phyloP scores from a whole-genome alignment of 139 green algal species.

The Closterium sp. region DNA sequence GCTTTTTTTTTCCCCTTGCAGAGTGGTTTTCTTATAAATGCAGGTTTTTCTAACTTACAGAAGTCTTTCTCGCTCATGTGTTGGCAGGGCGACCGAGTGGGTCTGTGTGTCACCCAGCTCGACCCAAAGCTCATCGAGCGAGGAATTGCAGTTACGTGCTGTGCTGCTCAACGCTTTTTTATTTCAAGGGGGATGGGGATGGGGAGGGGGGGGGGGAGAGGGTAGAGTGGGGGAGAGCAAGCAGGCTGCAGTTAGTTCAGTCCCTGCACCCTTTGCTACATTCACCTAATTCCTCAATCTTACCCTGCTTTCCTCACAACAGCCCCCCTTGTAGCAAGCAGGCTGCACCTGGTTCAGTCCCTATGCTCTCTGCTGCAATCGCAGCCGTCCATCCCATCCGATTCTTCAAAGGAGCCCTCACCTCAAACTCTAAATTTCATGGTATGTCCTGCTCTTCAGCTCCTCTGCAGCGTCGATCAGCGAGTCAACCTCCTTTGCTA shows the following conservation, averaged over 20 bases:
- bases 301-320: too few species aligned
- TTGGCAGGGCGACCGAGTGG: slow-evolving; percentile 75
- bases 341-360: background rate
- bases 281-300: too few species aligned
- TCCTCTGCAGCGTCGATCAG: too few species aligned
- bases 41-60: too few species aligned
- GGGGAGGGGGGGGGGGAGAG: too few species aligned
- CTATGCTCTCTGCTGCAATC: slow-evolving; percentile 58
- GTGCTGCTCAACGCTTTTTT: background rate
- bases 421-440: slow-evolving; percentile 49
- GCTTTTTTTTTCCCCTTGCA: background rate
- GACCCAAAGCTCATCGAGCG: slow-evolving; percentile 79
- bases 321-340: background rate
- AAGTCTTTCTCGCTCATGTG: background rate
- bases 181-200: too few species aligned
- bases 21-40: too few species aligned
- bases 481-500: too few species aligned
- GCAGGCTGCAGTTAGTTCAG: too few species aligned
- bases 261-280: too few species aligned
- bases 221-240: too few species aligned
- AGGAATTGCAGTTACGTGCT: slow-evolving; percentile 40
- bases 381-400: slow-evolving; percentile 79
- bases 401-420: slow-evolving; percentile 62
- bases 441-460: background rate
- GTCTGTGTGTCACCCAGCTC: slow-evolving; percentile 86